These are phyloP conservation scores for Scheffersomyces spartinae DNA, from an alignment of 805 yeast species.

Conservation along the genomic window DNA sequence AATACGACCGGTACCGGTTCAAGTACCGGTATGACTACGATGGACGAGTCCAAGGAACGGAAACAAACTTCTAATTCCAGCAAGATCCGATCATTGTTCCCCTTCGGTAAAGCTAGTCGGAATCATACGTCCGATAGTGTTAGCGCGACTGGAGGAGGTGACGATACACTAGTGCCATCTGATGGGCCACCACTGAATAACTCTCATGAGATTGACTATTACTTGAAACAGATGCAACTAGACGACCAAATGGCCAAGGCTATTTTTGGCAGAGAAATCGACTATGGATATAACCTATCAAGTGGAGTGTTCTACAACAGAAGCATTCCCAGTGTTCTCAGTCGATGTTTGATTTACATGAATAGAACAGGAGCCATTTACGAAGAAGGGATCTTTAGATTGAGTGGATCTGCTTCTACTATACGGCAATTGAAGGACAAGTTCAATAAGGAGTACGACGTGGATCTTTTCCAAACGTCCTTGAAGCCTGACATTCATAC, in stretches of 20 bases:
- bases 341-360: conserved; percentile 61
- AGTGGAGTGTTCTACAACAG: conserved; percentile 32
- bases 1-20: no score
- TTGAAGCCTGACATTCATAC: conserved; percentile 67
- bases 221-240: conserved; percentile 23
- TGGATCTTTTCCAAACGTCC: conserved; percentile 43
- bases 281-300: conserved; percentile 40
- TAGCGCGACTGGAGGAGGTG: no score
- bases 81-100: no score
- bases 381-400: conserved; percentile 85
- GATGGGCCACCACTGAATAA: no score
- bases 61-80: no score
- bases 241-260: conserved; percentile 23
- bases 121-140: no score
- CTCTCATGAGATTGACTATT: conserved; percentile 8
- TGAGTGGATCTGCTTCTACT: conserved; percentile 78
- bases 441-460: conserved; percentile 59
- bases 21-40: no score
- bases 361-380: conserved; percentile 56
- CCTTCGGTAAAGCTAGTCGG: no score
- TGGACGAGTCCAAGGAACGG: no score
- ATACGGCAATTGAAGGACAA: conserved; percentile 57
- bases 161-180: no score
- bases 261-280: conserved; percentile 58
- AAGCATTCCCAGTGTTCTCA: conserved; percentile 63